phyloP scores from a whole-genome alignment of 2,329 filamentous ascomycete species.

The Pestalotiopsis sp. region DNA sequence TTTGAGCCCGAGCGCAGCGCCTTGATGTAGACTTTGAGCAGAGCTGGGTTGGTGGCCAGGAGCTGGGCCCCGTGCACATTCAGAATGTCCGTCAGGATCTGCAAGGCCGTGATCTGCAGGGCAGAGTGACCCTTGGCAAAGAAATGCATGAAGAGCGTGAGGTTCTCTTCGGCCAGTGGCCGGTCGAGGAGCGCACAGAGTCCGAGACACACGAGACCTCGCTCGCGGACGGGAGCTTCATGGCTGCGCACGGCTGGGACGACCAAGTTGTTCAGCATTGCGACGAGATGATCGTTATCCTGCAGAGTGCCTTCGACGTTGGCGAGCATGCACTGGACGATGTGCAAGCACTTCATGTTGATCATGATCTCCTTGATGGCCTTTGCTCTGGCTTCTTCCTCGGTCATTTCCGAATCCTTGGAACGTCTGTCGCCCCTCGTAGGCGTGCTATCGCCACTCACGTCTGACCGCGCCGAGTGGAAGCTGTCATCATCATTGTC shows the following conservation, averaged over 20 bases:
- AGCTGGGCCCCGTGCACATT: conserved; percentile 85
- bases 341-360: conserved; percentile 97
- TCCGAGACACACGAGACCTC: conserved; percentile 85
- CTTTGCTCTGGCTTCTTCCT: conserved; percentile 71
- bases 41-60: conserved; percentile 63
- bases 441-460: conserved; percentile 67
- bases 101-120: conserved; percentile 85
- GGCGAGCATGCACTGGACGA: conserved; percentile 95
- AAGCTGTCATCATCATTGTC: conserved; percentile 77
- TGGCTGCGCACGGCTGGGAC: conserved; percentile 93
- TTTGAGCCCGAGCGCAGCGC: conserved; percentile 74
- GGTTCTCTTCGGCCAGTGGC: conserved; percentile 87
- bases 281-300: conserved; percentile 86
- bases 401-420: conserved; percentile 48
- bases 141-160: conserved; percentile 92
- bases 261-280: conserved; percentile 97
- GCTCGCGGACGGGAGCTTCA: conserved; percentile 88
- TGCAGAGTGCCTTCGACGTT: conserved; percentile 89
- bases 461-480: conserved; percentile 86
- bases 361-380: conserved; percentile 90
- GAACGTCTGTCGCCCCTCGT: conserved; percentile 46
- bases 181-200: conserved; percentile 90
- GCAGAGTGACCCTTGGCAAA: conserved; percentile 90
- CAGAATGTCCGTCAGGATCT: conserved; percentile 91
- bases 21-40: conserved; percentile 85